phyloP scores from a whole-genome alignment of 2,329 filamentous ascomycete genomes.

The Lachnellula subtilissima region DNA sequence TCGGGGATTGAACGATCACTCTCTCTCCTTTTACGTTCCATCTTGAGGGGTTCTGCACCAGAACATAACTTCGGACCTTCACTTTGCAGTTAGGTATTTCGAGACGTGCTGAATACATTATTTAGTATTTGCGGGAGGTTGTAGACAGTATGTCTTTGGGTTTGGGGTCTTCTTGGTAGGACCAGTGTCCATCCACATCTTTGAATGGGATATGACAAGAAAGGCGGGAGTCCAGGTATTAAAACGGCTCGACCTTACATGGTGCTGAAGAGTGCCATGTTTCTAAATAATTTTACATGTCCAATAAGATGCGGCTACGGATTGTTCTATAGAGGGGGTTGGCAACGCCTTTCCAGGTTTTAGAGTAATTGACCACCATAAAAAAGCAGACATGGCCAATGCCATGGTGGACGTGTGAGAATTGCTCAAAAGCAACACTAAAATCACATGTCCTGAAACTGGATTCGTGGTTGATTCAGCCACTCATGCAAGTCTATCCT shows the following conservation, averaged over 20 bases:
- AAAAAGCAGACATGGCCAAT: neutral
- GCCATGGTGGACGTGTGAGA: neutral
- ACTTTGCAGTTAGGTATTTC: conserved; percentile 12
- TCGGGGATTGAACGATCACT: conserved; percentile 22
- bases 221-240: neutral
- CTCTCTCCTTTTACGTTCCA: conserved; percentile 16
- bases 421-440: neutral
- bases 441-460: neutral
- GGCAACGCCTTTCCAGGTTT: too few relatives aligned
- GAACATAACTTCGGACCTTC: conserved; percentile 19
- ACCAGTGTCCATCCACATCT: neutral
- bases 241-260: conserved; percentile 1
- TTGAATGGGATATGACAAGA: neutral
- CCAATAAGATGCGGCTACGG: neutral
- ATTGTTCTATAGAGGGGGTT: too few relatives aligned
- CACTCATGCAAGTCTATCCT: neutral
- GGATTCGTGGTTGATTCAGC: neutral
- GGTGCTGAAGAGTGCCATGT: neutral
- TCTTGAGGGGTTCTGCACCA: conserved; percentile 17
- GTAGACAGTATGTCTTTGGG: neutral
- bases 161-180: neutral
- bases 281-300: neutral
- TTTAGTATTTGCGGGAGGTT: neutral
- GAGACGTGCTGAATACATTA: neutral
- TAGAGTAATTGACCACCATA: neutral